phyloP scores from a whole-genome alignment of 129 eudicot genomes.

The Scalesia atractyloides region DNA sequence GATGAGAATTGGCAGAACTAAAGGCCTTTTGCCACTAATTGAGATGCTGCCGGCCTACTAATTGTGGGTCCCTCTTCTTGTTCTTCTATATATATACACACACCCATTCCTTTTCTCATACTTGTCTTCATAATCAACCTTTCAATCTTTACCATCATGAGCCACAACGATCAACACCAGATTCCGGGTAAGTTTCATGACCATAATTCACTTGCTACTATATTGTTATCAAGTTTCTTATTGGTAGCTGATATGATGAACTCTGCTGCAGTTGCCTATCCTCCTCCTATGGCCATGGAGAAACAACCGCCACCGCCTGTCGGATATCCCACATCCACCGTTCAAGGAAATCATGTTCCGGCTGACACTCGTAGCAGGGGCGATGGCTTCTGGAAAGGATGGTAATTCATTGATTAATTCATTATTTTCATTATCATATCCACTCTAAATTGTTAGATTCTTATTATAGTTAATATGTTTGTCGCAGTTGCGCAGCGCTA shows the following conservation, averaged over 20 bases:
- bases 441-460: background rate
- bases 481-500: slow-evolving; percentile 44
- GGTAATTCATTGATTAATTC: slow-evolving; percentile 27
- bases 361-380: slow-evolving; percentile 43
- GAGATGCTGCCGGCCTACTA: slow-evolving; percentile 21
- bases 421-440: background rate
- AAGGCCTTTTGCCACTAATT: slow-evolving; percentile 15
- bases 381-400: slow-evolving; percentile 67
- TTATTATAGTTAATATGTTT: background rate
- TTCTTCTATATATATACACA: slow-evolving; percentile 6
- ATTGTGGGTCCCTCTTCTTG: slow-evolving; percentile 18
- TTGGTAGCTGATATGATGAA: background rate
- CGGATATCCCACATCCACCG: slow-evolving; percentile 52
- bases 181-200: slow-evolving; percentile 32
- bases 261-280: slow-evolving; percentile 43
- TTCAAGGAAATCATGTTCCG: slow-evolving; percentile 6
- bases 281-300: slow-evolving; percentile 39
- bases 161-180: slow-evolving; percentile 29
- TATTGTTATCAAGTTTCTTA: background rate
- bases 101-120: background rate
- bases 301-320: slow-evolving; percentile 27
- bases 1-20: slow-evolving; percentile 19
- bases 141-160: slow-evolving; percentile 29
- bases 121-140: background rate
- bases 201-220: background rate